A percentile compares a stretch with the other conserved stretches of the same genome.
Evolutionary conservation across 78 protist genomes (phyloP).

Genomic region (Dictyostelium firmibasis): DNA sequence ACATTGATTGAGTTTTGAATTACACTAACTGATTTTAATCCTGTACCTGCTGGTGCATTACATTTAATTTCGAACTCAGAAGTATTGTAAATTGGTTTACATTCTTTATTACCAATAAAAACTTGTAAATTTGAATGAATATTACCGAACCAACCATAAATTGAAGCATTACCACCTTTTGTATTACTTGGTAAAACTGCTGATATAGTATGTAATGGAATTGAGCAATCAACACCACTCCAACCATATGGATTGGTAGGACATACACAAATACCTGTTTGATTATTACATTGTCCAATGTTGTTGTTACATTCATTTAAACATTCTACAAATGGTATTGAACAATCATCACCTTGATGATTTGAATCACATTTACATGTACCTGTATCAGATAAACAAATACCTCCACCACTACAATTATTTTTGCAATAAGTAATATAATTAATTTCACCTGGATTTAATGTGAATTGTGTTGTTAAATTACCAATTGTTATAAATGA

Average conservation of each 20-base stretch:
- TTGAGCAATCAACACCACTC: neutral
- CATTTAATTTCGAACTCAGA: neutral
- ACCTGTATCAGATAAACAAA: neutral
- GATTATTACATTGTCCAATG: neutral
- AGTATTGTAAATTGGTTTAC: neutral
- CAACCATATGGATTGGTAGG: neutral
- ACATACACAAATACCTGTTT: neutral
- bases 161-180: neutral
- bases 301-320: neutral
- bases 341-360: too few species aligned
- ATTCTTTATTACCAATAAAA: neutral
- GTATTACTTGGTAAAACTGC: neutral
- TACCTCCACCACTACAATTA: neutral
- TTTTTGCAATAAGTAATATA: neutral
- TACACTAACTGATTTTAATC: neutral
- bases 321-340: neutral
- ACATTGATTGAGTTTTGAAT: neutral
- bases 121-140: neutral
- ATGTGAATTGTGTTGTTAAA: neutral
- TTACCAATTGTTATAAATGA: neutral
- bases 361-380: neutral
- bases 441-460: neutral
- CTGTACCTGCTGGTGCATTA: neutral
- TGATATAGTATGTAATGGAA: neutral
- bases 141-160: neutral